Base-by-base conservation (phyloP, 768 basidiomycete genomes). In the Suillus alpinus region DNA sequence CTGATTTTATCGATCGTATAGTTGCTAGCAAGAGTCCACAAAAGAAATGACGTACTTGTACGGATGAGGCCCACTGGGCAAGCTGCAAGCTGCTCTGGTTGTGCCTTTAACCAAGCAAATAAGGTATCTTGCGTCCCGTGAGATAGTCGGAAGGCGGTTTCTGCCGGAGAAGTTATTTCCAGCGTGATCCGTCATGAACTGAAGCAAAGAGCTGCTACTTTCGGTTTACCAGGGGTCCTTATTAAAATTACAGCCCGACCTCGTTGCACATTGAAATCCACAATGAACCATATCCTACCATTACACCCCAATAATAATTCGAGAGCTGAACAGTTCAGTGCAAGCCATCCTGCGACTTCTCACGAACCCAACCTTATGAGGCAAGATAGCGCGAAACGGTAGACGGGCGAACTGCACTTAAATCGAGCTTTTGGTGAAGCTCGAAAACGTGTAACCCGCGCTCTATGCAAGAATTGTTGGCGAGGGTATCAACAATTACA, bases 131-230 rank as follows among this genome's bases (percentile, higher is more conserved):
- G 68, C 4, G 77, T 76, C 41, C 75, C 72, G 56, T 74, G 72
- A 14, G 76, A 68, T n/a, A 77, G 66, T 63, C 77, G 76, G 67
- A 77, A 77, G 5, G 77, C 76, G 14, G 74, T 77, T 58, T 77
- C 29, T 37, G 46, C 50, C 4, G 58, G 46, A 34, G 58, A 59
- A 34, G 46, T 29, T 63, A 60, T 57, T 62, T 62, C 67, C 67
- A 68, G 39, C 64, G 56, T 6, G 63, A 57, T 39, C 66, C 63
- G 63, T 59, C 34, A 68, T 51, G 34, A 61, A 60, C 12, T 64
- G 36, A 6, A 63, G 26, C 14, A 68, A 55, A 7, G 65, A 39
- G 16, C 41, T 51, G 67, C 67, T 14, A 66, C 51, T 20, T 59
- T 56, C 14, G 65, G 65, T 37, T 66, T 66, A 16, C 63, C 63